Conservation (phyloP, 225 moss, liverwort and hornwort species). For the Pseudisothecium myosuroides region DNA sequence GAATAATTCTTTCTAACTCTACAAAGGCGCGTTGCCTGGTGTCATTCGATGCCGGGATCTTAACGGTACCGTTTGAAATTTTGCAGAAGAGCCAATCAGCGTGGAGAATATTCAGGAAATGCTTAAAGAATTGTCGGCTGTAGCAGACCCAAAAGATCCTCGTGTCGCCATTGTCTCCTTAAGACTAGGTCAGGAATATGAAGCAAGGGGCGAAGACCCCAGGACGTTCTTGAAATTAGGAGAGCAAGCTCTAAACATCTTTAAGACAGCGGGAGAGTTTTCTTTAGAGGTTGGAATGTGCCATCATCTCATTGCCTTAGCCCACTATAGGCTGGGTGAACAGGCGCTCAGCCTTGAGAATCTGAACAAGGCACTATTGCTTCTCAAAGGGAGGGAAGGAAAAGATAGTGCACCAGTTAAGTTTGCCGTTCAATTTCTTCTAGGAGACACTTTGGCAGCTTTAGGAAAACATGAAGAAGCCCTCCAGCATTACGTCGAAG, state of each 20-base stretch:
- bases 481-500: constrained; percentile 49
- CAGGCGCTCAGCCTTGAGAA: constrained; percentile 39
- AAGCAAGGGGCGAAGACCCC: constrained; percentile 45
- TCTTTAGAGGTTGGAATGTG: constrained; percentile 61
- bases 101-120: constrained; percentile 40
- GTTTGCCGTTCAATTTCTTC: constrained; percentile 55
- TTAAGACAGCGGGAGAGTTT: constrained; percentile 34
- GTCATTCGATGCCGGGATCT: not conserved
- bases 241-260: constrained; percentile 55
- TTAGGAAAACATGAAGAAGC: constrained; percentile 71
- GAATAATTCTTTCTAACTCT: not conserved
- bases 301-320: constrained; percentile 65
- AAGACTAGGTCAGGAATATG: constrained; percentile 72
- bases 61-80: not conserved
- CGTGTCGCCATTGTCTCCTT: constrained; percentile 44
- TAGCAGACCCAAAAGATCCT: constrained; percentile 23
- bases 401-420: constrained; percentile 51
- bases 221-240: constrained; percentile 53
- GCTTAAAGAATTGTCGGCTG: constrained; percentile 24
- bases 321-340: constrained; percentile 39
- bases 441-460: constrained; percentile 58
- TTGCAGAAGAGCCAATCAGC: constrained; percentile 24
- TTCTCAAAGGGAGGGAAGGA: constrained; percentile 45
- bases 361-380: constrained; percentile 35
- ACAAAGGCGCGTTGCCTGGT: not conserved